phyloP scores from a whole-genome alignment of 1,139 yeast species.

The Arxiozyma bovina region DNA sequence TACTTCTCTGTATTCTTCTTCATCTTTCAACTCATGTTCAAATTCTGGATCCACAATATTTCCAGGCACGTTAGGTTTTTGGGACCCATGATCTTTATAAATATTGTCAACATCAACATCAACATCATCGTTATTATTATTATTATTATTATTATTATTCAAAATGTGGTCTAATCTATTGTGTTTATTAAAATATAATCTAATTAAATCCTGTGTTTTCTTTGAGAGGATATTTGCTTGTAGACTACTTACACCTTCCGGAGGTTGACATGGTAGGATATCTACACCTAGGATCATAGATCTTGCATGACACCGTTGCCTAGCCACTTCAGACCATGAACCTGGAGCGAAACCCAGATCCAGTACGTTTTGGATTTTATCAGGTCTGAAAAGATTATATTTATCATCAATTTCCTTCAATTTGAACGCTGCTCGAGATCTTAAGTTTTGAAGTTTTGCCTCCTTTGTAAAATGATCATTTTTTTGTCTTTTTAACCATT shows the following conservation, averaged over 20 bases:
- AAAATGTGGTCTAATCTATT: constrained; percentile 26
- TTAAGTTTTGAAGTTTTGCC: constrained; percentile 54
- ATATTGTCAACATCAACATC: constrained; percentile 17
- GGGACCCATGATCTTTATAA: constrained; percentile 22
- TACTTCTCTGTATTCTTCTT: constrained; percentile 14
- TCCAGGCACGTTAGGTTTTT: neutral
- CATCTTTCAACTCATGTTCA: constrained; percentile 6
- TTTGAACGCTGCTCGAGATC: constrained; percentile 89
- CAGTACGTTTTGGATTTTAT: constrained; percentile 44
- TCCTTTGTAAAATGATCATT: constrained; percentile 56
- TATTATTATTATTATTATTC: too few species aligned
- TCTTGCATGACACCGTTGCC: constrained; percentile 43
- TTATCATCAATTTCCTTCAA: constrained; percentile 60
- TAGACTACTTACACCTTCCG: constrained; percentile 65
- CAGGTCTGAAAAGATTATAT: constrained; percentile 48
- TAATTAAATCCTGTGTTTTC: constrained; percentile 52
- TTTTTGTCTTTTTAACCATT: constrained; percentile 69
- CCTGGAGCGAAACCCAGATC: constrained; percentile 96
- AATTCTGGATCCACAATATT: neutral
- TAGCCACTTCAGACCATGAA: constrained; percentile 85
- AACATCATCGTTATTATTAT: too few species aligned
- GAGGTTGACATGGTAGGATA: constrained; percentile 68
- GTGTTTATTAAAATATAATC: constrained; percentile 45
- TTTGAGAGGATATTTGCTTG: constrained; percentile 81
- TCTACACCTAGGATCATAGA: constrained; percentile 83